These are phyloP conservation scores for Platanthera zijinensis DNA, from an alignment of 106 monocot genomes.

Conservation along the genomic window DNA sequence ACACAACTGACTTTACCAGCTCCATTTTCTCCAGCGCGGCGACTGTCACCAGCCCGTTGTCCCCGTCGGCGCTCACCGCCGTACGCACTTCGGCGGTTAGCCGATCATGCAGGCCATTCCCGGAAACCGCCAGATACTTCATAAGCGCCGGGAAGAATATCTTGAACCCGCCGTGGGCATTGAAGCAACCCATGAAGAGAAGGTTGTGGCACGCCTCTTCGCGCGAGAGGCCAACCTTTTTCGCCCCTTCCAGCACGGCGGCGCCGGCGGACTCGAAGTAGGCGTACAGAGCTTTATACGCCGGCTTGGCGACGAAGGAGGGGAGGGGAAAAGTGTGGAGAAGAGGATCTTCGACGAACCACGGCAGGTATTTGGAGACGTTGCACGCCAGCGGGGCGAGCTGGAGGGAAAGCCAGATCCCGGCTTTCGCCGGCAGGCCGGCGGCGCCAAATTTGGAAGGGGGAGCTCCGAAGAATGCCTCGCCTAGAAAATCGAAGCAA, in stretches of 20 bases:
- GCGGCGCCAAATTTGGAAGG: slow-evolving; percentile 11
- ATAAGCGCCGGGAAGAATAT: slow-evolving; percentile 31
- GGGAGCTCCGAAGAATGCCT: slow-evolving; percentile 18
- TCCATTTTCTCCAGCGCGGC: slow-evolving; percentile 41
- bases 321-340: slow-evolving; percentile 48
- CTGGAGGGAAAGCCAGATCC: slow-evolving; percentile 33
- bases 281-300: slow-evolving; percentile 31
- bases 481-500: slow-evolving; percentile 36
- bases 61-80: slow-evolving; percentile 17
- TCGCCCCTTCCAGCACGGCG: slow-evolving; percentile 5
- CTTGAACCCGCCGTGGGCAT: slow-evolving; percentile 39
- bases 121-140: slow-evolving; percentile 13
- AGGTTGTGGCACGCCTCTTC: slow-evolving; percentile 54
- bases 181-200: slow-evolving; percentile 37
- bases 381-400: slow-evolving; percentile 23
- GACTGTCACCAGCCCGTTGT: slow-evolving; percentile 9
- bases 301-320: slow-evolving; percentile 14
- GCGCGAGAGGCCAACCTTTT: slow-evolving; percentile 27
- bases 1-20: slow-evolving; percentile 38
- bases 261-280: slow-evolving; percentile 30
- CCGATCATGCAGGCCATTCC: slow-evolving; percentile 14
- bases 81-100: slow-evolving; percentile 28
- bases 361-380: slow-evolving; percentile 21
- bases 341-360: slow-evolving; percentile 35
- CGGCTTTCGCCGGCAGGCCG: slow-evolving; percentile 12